phyloP scores from a whole-genome alignment of 768 basidiomycete genomes.

The Leccinum subgranulosum region DNA sequence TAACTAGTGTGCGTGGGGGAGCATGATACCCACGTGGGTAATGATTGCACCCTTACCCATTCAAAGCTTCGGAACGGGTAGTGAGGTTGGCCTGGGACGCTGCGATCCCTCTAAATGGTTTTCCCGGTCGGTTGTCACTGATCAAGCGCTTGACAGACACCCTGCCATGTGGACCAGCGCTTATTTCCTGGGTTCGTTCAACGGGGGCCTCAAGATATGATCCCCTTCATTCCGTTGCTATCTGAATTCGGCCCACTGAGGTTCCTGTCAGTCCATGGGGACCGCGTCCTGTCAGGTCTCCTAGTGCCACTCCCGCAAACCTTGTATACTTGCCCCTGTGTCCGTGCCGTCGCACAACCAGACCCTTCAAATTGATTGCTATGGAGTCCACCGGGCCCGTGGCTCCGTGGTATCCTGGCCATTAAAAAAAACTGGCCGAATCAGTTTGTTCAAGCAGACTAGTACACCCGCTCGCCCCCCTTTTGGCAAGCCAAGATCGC shows the following conservation, averaged over 20 bases:
- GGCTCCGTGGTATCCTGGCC: slow-evolving; percentile 11
- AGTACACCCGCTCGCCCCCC: not conserved
- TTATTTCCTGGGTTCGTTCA: not conserved
- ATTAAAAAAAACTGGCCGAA: not conserved
- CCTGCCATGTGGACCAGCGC: not conserved
- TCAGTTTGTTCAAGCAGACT: slow-evolving; percentile 3
- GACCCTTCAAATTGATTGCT: slow-evolving; percentile 21
- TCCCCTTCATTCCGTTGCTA: slow-evolving; percentile 5
- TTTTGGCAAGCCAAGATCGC: slow-evolving; percentile 16
- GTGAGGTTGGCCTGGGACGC: not conserved
- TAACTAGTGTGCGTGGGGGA: slow-evolving; percentile 1
- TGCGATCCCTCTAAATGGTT: not conserved
- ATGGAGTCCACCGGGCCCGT: slow-evolving; percentile 19
- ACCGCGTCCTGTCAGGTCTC: slow-evolving; percentile 6
- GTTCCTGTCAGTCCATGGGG: slow-evolving; percentile 8
- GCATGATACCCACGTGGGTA: slow-evolving; percentile 7
- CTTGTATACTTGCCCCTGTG: not conserved
- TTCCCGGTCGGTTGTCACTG: not conserved
- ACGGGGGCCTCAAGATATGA: not conserved
- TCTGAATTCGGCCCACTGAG: not conserved
- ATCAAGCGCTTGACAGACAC: not conserved
- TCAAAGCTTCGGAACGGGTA: not conserved
- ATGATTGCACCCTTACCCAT: not conserved
- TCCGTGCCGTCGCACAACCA: slow-evolving; percentile 6
- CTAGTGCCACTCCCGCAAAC: slow-evolving; percentile 2